Evolutionary conservation across 169 alveolate species (phyloP).

Genomic region (Eimeria praecox): DNA sequence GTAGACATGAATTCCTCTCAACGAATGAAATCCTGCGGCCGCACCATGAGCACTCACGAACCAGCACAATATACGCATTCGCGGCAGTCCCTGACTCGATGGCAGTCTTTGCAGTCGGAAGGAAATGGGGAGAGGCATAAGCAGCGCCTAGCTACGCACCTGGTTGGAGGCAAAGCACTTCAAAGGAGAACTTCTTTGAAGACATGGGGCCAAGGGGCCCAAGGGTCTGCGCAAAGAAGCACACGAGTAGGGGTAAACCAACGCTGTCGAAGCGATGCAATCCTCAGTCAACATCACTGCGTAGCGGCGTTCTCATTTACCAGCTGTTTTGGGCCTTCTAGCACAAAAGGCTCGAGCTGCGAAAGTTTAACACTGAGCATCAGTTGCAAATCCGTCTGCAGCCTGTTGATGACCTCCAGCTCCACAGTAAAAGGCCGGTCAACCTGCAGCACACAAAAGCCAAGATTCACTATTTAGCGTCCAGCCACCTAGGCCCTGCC

Average conservation of each 20-base stretch:
- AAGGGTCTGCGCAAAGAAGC: slow-evolving; percentile 43
- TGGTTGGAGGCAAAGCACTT: slow-evolving; percentile 74
- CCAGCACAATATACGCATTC: background rate
- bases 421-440: slow-evolving; percentile 74
- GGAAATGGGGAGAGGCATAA: background rate
- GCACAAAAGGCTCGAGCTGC: slow-evolving; percentile 74
- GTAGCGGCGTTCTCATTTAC: background rate
- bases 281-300: background rate
- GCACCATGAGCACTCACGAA: background rate
- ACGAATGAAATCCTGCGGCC: slow-evolving; percentile 77
- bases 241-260: background rate
- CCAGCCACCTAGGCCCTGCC: background rate
- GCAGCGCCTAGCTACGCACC: slow-evolving; percentile 38
- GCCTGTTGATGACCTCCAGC: slow-evolving; percentile 66
- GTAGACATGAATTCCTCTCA: slow-evolving; percentile 69
- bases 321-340: slow-evolving; percentile 78
- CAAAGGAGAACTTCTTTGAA: slow-evolving; percentile 67
- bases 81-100: too few species aligned
- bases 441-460: slow-evolving; percentile 42
- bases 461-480: background rate
- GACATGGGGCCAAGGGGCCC: slow-evolving; percentile 63
- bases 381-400: slow-evolving; percentile 43
- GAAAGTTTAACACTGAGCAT: slow-evolving; percentile 25
- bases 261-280: background rate
- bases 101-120: background rate